Evolutionary conservation across 2,329 filamentous ascomycete genomes (phyloP), one percentile per base, ranked within the genome.

Genomic region (Pseudocercospora macadamiae): DNA sequence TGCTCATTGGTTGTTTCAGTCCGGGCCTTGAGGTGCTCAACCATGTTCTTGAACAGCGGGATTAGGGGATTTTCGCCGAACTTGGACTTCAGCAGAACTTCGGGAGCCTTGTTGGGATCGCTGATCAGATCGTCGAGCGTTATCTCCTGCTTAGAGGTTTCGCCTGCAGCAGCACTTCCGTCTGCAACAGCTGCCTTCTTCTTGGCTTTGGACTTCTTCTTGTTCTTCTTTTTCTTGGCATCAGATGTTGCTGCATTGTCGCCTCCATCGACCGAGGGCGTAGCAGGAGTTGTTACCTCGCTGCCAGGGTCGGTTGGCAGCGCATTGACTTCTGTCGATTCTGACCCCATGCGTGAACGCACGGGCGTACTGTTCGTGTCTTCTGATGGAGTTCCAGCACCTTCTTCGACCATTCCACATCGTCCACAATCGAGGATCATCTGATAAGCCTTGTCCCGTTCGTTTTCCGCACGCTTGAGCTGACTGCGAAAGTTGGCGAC

Each of bases 221-320:
- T 80, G 64, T 70, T 90, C 64, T 92, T 96, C 74, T 90, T 93
- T 75, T 91, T 96, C 77, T 92, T 93, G 59, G 77, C 77, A 9
- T 79, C 74, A 12, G 70, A 74, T 12, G 75, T 47, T 10, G 56
- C 62, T 12, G 61, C 65, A 16, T 59, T 28, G 39, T 72, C 70
- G 12, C 61, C 64, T 12, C 44, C 63, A 21, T 65, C 66, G 1
- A 64, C 59, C 16, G 32, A 59, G 9, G 61, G 58, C 7, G 65
- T 63, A 5, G 48, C 52, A 37, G 66, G 60, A 14, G 66, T 68
- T 21, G 57, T 62, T 10, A 51, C 42, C 18, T 66, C 60, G 28
- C 65, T 68, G 30, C 62, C 64, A 49, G 57, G 54, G 30, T 68
- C 68, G 8, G 69, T 68, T 1, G 66, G 65, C 47, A 63, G 65